These are phyloP conservation scores for Buddleja alternifolia DNA, from an alignment of 257 asterid species.

Conservation along the genomic window DNA sequence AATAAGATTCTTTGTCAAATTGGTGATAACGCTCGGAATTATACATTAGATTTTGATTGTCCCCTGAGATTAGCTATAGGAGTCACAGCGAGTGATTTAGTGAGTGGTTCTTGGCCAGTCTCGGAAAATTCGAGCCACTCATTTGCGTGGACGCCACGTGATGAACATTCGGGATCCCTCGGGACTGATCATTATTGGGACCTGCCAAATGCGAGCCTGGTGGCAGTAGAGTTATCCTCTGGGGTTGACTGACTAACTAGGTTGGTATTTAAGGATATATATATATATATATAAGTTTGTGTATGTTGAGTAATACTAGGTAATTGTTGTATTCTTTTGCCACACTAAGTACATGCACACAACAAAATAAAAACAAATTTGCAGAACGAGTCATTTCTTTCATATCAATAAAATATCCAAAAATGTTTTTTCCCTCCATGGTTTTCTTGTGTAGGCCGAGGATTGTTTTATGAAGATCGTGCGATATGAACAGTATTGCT, in stretches of 20 bases:
- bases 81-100: too few relatives aligned
- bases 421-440: neutral
- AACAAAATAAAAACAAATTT: slow-evolving; percentile 40
- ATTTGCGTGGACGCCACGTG: too few relatives aligned
- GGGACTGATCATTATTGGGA: too few relatives aligned
- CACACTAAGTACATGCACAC: slow-evolving; percentile 31
- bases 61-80: too few relatives aligned
- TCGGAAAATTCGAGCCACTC: too few relatives aligned
- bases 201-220: neutral
- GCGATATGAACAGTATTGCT: too few relatives aligned
- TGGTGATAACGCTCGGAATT: slow-evolving; percentile 46
- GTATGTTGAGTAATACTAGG: slow-evolving; percentile 47
- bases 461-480: neutral
- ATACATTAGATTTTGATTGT: slow-evolving; percentile 44
- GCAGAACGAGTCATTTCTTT: slow-evolving; percentile 46
- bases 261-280: slow-evolving; percentile 32
- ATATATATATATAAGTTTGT: slow-evolving; percentile 17
- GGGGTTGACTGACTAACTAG: slow-evolving; percentile 52
- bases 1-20: slow-evolving; percentile 44
- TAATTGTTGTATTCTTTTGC: slow-evolving; percentile 53
- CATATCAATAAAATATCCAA: slow-evolving; percentile 20
- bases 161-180: slow-evolving; percentile 10
- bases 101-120: too few relatives aligned
- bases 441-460: neutral
- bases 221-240: slow-evolving; percentile 31